Percentiles rank a stretch among this genome's conserved stretches.
Evolutionary conservation across 352 stramenopile genomes (phyloP).

Genomic region (Globisporangium apiculatum): DNA sequence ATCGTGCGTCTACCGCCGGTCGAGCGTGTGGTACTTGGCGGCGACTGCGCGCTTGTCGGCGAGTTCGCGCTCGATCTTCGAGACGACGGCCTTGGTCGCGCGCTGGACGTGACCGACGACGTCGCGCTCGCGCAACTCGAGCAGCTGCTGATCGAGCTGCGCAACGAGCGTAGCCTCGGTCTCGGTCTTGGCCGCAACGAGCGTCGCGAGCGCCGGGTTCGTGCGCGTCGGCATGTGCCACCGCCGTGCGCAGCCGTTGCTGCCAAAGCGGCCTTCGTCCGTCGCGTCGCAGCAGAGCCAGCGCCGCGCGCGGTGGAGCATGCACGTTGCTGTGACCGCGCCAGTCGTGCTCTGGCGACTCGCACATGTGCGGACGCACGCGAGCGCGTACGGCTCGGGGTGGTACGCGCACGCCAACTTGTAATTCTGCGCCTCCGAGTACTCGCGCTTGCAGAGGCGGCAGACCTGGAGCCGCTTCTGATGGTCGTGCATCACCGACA

Average conservation of each 20-base stretch:
- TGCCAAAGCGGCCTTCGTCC: slow-evolving; percentile 58
- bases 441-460: slow-evolving; percentile 50
- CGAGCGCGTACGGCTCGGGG: slow-evolving; percentile 51
- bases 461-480: slow-evolving; percentile 49
- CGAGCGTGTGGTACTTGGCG: slow-evolving; percentile 46
- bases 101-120: slow-evolving; percentile 45
- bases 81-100: slow-evolving; percentile 35
- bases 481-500: slow-evolving; percentile 53
- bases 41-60: slow-evolving; percentile 31
- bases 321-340: slow-evolving; percentile 28
- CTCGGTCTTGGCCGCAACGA: slow-evolving; percentile 34
- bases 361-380: slow-evolving; percentile 46
- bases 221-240: slow-evolving; percentile 52
- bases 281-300: slow-evolving; percentile 77
- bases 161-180: slow-evolving; percentile 36
- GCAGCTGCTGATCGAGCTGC: slow-evolving; percentile 52
- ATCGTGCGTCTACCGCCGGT: slow-evolving; percentile 15
- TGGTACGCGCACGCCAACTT: slow-evolving; percentile 60
- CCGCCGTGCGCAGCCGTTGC: slow-evolving; percentile 42
- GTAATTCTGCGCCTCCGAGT: slow-evolving; percentile 72
- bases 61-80: slow-evolving; percentile 46
- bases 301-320: slow-evolving; percentile 61
- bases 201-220: slow-evolving; percentile 30
- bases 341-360: slow-evolving; percentile 18
- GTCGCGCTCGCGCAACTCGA: slow-evolving; percentile 50